Conservation (phyloP, 192 early-diverging fungal species). For the Coemansia sp. region DNA sequence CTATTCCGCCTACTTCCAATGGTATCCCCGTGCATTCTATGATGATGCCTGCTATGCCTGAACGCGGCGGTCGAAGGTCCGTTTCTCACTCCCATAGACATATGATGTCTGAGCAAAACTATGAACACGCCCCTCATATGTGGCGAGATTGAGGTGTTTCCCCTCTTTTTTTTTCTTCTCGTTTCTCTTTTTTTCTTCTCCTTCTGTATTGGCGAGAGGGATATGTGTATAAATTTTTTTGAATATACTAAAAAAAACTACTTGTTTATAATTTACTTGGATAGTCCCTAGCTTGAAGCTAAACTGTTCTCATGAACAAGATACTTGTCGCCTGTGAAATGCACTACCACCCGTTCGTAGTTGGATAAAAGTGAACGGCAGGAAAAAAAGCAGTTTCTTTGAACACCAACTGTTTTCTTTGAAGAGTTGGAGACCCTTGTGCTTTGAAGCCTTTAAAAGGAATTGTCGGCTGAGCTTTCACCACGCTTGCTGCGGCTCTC, state of each 20-base stretch:
- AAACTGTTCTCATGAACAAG: not conserved
- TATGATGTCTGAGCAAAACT: not conserved
- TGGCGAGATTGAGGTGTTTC: not conserved
- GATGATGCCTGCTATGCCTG: not conserved
- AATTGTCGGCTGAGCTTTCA: not conserved
- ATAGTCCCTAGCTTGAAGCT: not conserved
- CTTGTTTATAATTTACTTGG: not conserved
- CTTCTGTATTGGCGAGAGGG: not conserved
- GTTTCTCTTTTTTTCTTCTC: not conserved
- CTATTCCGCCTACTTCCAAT: conserved; percentile 41
- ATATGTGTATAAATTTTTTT: not conserved
- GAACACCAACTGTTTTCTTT: not conserved
- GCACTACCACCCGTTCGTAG: not conserved
- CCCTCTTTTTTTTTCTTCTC: not conserved
- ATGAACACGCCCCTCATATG: not conserved
- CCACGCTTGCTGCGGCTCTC: not conserved
- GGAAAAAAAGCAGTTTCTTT: not conserved
- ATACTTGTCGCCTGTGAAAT: not conserved
- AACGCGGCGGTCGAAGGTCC: not conserved
- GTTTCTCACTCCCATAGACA: not conserved
- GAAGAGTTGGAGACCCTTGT: not conserved
- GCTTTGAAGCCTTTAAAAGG: not conserved
- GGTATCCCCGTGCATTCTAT: conserved; percentile 27
- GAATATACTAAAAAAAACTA: not conserved
- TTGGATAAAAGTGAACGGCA: not conserved